A percentile compares a stretch with the other conserved stretches of the same genome.
Conservation (phyloP, 2,329 filamentous ascomycete species). For the Neofusicoccum parvum region DNA sequence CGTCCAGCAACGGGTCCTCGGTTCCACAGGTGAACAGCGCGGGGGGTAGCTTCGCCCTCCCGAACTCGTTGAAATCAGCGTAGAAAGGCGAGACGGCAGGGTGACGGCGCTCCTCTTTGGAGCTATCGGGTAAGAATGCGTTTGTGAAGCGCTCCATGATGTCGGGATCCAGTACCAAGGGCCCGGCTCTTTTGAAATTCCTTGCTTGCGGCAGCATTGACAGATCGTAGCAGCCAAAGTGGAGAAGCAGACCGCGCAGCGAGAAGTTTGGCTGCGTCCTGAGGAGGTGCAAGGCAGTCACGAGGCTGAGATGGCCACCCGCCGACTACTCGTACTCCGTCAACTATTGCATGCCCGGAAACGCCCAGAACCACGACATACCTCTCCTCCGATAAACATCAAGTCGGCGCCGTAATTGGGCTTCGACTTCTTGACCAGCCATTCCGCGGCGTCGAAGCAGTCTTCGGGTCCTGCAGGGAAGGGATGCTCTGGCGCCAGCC, state of each 20-base stretch:
- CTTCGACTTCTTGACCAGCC: slow-evolving; percentile 53
- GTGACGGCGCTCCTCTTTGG: slow-evolving; percentile 44
- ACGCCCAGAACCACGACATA: slow-evolving; percentile 28
- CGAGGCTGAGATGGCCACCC: slow-evolving; percentile 53
- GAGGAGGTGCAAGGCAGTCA: slow-evolving; percentile 53
- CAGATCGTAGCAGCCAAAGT: slow-evolving; percentile 57
- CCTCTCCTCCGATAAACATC: slow-evolving; percentile 35
- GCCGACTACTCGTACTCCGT: slow-evolving; percentile 42
- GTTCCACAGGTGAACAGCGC: slow-evolving; percentile 60
- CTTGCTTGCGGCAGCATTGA: slow-evolving; percentile 44
- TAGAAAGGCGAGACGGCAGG: slow-evolving; percentile 55
- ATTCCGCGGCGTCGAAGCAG: slow-evolving; percentile 59
- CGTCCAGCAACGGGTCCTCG: slow-evolving; percentile 56
- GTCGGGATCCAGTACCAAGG: slow-evolving; percentile 49
- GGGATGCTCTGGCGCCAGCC: slow-evolving; percentile 61
- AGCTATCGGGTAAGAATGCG: slow-evolving; percentile 49
- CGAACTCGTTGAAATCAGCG: slow-evolving; percentile 40
- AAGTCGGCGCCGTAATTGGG: slow-evolving; percentile 43
- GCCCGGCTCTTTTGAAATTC: slow-evolving; percentile 31
- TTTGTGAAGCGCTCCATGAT: slow-evolving; percentile 51
- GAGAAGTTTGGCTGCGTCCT: slow-evolving; percentile 41
- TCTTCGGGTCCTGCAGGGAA: slow-evolving; percentile 59
- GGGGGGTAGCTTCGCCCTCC: slow-evolving; percentile 47
- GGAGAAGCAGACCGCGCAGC: slow-evolving; percentile 54
- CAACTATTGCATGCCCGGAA: neutral